A percentile compares a stretch with the other conserved stretches of the same genome.
Conservation (phyloP, 768 basidiomycete species). For the Phaffia australis region DNA sequence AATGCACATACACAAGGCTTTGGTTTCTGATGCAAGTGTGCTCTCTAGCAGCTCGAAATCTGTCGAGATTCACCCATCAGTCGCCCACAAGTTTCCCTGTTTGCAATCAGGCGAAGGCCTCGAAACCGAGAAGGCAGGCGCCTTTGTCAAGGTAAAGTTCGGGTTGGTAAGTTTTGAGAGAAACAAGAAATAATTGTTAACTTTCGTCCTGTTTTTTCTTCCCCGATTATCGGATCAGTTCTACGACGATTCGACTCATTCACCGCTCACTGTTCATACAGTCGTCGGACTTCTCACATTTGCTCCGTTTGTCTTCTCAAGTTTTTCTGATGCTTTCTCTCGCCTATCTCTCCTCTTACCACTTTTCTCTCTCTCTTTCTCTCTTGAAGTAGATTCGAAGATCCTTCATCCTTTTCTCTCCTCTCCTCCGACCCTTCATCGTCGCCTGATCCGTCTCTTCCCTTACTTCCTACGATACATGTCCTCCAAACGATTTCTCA, state of each 20-base stretch:
- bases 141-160: slow-evolving; percentile 19
- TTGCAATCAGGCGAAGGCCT: background rate
- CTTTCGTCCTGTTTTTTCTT: background rate
- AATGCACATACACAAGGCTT: background rate
- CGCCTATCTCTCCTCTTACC: background rate
- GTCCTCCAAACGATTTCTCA: slow-evolving; percentile 9
- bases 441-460: background rate
- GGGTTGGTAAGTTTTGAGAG: background rate
- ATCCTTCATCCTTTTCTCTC: background rate
- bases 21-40: no score
- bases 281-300: slow-evolving; percentile 16
- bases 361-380: background rate
- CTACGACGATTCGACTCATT: slow-evolving; percentile 8
- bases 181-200: background rate
- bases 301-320: background rate
- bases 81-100: slow-evolving; percentile 24
- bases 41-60: background rate
- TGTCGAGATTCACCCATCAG: background rate
- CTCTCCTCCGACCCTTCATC: slow-evolving; percentile 1
- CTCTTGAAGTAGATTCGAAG: no score
- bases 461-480: slow-evolving; percentile 15
- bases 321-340: background rate
- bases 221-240: background rate
- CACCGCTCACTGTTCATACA: slow-evolving; percentile 10
- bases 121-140: slow-evolving; percentile 10